Base-by-base conservation (phyloP, 2,329 filamentous ascomycete species). In the Epichloe hybrida region DNA sequence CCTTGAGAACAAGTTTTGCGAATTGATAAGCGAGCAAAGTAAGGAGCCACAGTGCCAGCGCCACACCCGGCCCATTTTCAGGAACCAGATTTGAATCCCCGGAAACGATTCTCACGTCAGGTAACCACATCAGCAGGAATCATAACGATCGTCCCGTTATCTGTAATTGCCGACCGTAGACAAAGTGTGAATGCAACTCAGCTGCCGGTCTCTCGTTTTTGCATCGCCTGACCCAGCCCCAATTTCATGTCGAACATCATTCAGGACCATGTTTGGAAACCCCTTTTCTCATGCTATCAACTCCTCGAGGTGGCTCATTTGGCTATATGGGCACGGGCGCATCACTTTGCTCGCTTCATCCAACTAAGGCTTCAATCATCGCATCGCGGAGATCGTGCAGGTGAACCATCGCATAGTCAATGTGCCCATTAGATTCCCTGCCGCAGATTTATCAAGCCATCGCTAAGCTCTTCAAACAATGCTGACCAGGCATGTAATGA, bases 401-500 rank as follows among this genome's bases (percentile, higher is more conserved):
- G 36, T 39, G 20, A 44, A 50, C 46, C 41, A 48, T 44, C 36
- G 39, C n/a, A 48, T 39, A 44, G 37, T 50, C 38, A 48, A 39
- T 35, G 52, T 49, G 49, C 43, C 45, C 41, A 42, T 17, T 45
- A 40, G 48, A 51, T 42, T 44, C 31, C 39, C 41, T 38, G 59
- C 59, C 59, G 55, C 53, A 51, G 57, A 59, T 61, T 61, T 42
- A 31, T 52, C 37, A 47, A 49, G 55, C 55, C 60, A 56, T 57
- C 61, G 59, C 59, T 35, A 9, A 59, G 58, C 54, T 55, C 57
- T 49, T 31, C 50, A 48, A 51, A 54, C 56, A 53, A 60, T 69
- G 75, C 75, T 78, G 76, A 74, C 73, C 74, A 78, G 74, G 73
- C 73, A 60, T 56, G 65, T 62, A 59, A 59, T 58, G 60, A 65